Conservation (phyloP, 208 protist genomes). For the Wallacemonas collosoma region DNA sequence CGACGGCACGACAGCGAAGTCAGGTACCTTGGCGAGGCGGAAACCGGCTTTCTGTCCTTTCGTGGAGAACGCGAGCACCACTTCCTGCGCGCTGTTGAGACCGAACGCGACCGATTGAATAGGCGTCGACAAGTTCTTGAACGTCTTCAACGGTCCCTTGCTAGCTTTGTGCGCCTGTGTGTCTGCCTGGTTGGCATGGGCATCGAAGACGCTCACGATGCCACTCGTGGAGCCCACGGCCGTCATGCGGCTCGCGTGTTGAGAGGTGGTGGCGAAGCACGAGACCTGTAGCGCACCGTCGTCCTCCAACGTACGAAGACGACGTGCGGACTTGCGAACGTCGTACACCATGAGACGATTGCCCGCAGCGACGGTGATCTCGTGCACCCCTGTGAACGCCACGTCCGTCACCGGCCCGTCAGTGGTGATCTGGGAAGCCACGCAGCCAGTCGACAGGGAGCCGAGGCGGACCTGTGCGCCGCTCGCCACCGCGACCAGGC, state of each 20-base stretch:
- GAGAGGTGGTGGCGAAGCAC: constrained; percentile 41
- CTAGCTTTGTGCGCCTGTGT: constrained; percentile 11
- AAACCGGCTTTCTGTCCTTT: constrained; percentile 79
- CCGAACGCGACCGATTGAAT: constrained; percentile 66
- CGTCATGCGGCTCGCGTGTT: constrained; percentile 23
- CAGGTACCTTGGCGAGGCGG: constrained; percentile 69
- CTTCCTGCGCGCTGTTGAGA: constrained; percentile 48
- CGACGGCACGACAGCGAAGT: constrained; percentile 70
- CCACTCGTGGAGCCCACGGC: constrained; percentile 74
- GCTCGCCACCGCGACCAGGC: constrained; percentile 47
- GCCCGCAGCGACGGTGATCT: constrained; percentile 65
- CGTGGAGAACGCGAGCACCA: constrained; percentile 67
- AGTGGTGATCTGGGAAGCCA: constrained; percentile 51
- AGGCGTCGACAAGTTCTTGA: constrained; percentile 83
- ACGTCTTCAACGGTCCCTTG: constrained; percentile 34
- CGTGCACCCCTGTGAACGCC: constrained; percentile 48
- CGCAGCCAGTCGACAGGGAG: constrained; percentile 66
- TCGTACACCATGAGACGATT: constrained; percentile 78
- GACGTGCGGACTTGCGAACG: constrained; percentile 66
- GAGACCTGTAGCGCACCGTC: constrained; percentile 68
- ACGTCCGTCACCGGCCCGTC: constrained; percentile 56
- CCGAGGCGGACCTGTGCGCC: constrained; percentile 66
- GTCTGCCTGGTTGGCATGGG: no score
- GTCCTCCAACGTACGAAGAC: constrained; percentile 59
- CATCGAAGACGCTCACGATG: constrained; percentile 71